These are phyloP conservation scores for Avena atlantica DNA, from an alignment of 176 grass and related monocot species.

Conservation along the genomic window DNA sequence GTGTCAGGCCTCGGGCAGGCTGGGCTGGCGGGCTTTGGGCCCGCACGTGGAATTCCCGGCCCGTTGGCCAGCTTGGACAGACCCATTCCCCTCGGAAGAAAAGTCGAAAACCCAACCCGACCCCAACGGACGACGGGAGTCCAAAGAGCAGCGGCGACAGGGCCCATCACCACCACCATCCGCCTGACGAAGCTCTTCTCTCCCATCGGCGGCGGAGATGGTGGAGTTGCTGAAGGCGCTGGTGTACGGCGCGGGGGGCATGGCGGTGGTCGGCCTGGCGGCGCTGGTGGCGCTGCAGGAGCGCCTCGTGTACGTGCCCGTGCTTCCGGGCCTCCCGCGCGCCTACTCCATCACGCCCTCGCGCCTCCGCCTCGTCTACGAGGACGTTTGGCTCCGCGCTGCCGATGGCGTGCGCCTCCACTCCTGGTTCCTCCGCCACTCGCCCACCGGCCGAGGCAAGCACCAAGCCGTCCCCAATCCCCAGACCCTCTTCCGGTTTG, in stretches of 20 bases:
- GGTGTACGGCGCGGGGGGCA: slow-evolving; percentile 74
- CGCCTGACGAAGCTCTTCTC: slow-evolving; percentile 41
- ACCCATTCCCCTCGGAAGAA: neutral
- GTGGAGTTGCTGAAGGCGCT: slow-evolving; percentile 71
- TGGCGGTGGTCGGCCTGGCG: slow-evolving; percentile 74
- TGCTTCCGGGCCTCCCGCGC: slow-evolving; percentile 84
- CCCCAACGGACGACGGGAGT: neutral
- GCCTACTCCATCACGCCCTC: slow-evolving; percentile 76
- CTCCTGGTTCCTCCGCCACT: slow-evolving; percentile 95
- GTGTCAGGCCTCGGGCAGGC: too few relatives aligned
- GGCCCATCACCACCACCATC: neutral
- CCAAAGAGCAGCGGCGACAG: slow-evolving; percentile 24
- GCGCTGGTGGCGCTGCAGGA: slow-evolving; percentile 97
- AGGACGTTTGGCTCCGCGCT: slow-evolving; percentile 86
- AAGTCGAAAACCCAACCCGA: slow-evolving; percentile 1
- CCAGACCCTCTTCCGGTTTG: slow-evolving; percentile 6
- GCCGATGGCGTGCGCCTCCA: slow-evolving; percentile 89
- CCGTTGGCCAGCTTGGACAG: neutral
- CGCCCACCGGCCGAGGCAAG: slow-evolving; percentile 64
- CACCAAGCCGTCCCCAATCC: neutral
- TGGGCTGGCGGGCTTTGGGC: too few relatives aligned
- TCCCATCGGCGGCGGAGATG: slow-evolving; percentile 57
- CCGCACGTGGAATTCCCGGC: too few relatives aligned
- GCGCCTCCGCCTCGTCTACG: slow-evolving; percentile 70
- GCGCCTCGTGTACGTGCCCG: slow-evolving; percentile 95